These are phyloP conservation scores for Coemansia umbellata DNA, from an alignment of 192 early-diverging fungal species.

Conservation along the genomic window DNA sequence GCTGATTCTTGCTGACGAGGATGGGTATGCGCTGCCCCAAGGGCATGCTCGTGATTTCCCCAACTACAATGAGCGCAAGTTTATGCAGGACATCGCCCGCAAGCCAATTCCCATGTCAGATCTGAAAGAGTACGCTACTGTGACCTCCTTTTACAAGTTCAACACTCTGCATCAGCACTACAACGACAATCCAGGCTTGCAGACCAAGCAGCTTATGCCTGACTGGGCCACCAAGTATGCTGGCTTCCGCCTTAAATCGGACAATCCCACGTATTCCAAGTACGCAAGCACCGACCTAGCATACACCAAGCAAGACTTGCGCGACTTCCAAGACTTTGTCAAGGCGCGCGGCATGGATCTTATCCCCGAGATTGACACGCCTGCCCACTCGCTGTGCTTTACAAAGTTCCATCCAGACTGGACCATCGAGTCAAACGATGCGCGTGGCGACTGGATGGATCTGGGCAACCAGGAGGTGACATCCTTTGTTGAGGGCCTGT, in stretches of 20 bases:
- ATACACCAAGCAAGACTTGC: slow-evolving; percentile 47
- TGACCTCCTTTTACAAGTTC: slow-evolving; percentile 51
- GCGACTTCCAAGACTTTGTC: slow-evolving; percentile 43
- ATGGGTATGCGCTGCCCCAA: slow-evolving; percentile 29
- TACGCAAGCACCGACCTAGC: slow-evolving; percentile 39
- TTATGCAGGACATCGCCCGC: slow-evolving; percentile 48
- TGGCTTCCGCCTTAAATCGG: slow-evolving; percentile 48
- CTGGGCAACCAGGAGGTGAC: slow-evolving; percentile 42
- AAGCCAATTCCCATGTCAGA: slow-evolving; percentile 47
- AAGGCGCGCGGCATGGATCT: slow-evolving; percentile 44
- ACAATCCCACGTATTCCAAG: slow-evolving; percentile 36
- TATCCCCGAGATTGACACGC: slow-evolving; percentile 50
- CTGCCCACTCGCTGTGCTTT: slow-evolving; percentile 48
- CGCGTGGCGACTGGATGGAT: slow-evolving; percentile 48
- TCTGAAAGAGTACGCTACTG: slow-evolving; percentile 38
- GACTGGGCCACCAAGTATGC: slow-evolving; percentile 40
- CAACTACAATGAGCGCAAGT: slow-evolving; percentile 46
- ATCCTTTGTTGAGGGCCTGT: slow-evolving; percentile 37
- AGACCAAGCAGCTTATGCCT: slow-evolving; percentile 21
- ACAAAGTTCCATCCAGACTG: slow-evolving; percentile 51
- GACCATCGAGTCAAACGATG: slow-evolving; percentile 28
- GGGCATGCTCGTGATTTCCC: slow-evolving; percentile 46
- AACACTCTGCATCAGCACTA: slow-evolving; percentile 50
- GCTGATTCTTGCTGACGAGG: slow-evolving; percentile 42
- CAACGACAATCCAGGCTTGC: slow-evolving; percentile 46